phyloP scores from a whole-genome alignment of 164 flowering plant species.

The Chloranthus sessilifolius region DNA sequence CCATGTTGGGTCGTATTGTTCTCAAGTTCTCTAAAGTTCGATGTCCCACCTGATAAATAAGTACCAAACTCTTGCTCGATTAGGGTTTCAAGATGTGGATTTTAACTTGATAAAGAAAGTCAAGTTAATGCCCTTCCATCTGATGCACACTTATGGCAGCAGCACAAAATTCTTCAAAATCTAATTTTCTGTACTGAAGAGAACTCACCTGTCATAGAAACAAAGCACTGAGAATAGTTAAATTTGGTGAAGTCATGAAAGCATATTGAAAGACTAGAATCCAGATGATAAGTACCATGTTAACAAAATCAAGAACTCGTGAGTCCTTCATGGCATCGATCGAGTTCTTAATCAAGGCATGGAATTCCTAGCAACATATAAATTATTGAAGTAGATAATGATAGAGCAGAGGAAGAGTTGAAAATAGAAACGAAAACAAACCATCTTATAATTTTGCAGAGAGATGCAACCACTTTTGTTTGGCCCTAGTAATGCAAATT shows the following conservation, averaged over 20 bases:
- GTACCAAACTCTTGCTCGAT: too few relatives aligned
- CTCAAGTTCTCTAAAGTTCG: conserved; percentile 60
- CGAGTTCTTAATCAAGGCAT: conserved; percentile 56
- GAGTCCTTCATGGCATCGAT: conserved; percentile 94
- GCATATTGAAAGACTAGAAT: too few relatives aligned
- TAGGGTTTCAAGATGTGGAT: too few relatives aligned
- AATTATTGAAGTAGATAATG: too few relatives aligned
- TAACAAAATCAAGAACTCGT: conserved; percentile 61
- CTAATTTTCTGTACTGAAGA: conserved; percentile 74
- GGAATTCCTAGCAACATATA: too few relatives aligned
- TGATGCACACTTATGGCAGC: conserved; percentile 90
- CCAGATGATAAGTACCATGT: conserved; percentile 39
- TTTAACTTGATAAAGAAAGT: too few relatives aligned
- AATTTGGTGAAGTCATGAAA: too few relatives aligned
- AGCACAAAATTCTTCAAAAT: conserved; percentile 91
- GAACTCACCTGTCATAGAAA: conserved; percentile 56
- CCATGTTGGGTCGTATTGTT: conserved; percentile 78
- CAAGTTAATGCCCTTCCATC: too few relatives aligned
- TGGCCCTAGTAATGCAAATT: conserved; percentile 72
- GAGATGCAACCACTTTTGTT: conserved; percentile 71
- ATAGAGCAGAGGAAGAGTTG: too few relatives aligned
- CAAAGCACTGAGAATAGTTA: too few relatives aligned
- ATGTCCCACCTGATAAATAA: conserved; percentile 78
- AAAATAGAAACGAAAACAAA: conserved; percentile 24
- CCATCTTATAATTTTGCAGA: conserved; percentile 74